Evolutionary conservation across 345 rosid species (phyloP).

Genomic region (Citrus sp.): DNA sequence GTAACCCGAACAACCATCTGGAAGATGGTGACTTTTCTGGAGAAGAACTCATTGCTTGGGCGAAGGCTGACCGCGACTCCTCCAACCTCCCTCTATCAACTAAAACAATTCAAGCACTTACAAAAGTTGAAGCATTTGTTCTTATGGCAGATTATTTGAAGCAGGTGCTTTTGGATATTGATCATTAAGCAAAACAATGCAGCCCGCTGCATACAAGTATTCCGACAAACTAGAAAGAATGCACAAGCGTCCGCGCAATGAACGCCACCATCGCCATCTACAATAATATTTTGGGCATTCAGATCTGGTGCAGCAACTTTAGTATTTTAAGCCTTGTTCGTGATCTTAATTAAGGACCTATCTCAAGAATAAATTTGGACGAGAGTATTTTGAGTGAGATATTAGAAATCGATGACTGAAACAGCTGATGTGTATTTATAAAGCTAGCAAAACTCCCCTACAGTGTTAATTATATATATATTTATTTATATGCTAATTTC

Average conservation of each 20-base stretch:
- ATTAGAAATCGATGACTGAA: too few species aligned
- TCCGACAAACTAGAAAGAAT: neutral
- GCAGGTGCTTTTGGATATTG: neutral
- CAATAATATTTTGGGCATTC: neutral
- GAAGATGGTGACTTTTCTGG: conserved; percentile 79
- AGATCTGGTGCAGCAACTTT: neutral
- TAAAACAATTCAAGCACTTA: conserved; percentile 55
- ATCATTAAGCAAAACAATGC: neutral
- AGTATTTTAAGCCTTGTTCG: neutral
- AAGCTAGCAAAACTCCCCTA: too few species aligned
- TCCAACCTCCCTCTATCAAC: conserved; percentile 76
- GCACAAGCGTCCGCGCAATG: neutral
- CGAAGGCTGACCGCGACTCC: conserved; percentile 64
- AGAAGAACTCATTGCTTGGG: conserved; percentile 82
- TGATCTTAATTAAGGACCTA: neutral
- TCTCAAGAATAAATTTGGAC: neutral
- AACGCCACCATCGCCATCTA: neutral
- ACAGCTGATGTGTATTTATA: too few species aligned
- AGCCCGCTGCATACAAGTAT: neutral
- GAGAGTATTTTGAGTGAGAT: neutral
- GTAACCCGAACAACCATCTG: conserved; percentile 23
- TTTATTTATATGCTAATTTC: too few species aligned
- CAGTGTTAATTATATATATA: too few species aligned
- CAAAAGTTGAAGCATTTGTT: conserved; percentile 80
- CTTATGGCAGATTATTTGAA: conserved; percentile 70